Conservation (phyloP, 352 stramenopile genomes). For the Lagenidium giganteum region DNA sequence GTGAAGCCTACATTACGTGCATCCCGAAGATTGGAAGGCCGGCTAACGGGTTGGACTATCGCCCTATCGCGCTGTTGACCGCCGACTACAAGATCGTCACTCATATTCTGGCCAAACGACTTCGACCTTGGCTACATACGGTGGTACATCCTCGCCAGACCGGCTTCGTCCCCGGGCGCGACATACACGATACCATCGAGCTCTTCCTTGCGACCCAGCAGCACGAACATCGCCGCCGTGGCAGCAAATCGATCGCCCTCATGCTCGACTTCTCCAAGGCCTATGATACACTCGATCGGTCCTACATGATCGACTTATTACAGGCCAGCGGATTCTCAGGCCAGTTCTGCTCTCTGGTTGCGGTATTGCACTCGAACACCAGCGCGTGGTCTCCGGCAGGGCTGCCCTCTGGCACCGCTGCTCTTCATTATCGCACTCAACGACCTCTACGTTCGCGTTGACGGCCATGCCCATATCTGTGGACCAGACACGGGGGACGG, state of each 20-base stretch:
- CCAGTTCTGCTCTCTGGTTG: background rate
- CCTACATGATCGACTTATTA: background rate
- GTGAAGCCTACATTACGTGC: background rate
- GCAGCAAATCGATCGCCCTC: background rate
- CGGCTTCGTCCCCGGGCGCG: slow-evolving; percentile 2
- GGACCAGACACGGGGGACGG: no score
- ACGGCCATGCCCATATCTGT: no score
- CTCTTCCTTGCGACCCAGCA: background rate
- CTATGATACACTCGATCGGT: slow-evolving; percentile 2
- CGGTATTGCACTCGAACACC: background rate
- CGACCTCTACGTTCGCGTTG: no score
- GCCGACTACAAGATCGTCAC: slow-evolving; percentile 16
- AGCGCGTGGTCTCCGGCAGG: slow-evolving; percentile 2
- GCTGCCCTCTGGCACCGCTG: slow-evolving; percentile 4
- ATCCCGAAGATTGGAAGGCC: no score
- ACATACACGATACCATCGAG: slow-evolving; percentile 6
- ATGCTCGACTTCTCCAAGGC: slow-evolving; percentile 7
- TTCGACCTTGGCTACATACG: no score
- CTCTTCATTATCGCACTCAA: slow-evolving; percentile 6
- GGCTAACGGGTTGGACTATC: slow-evolving; percentile 5
- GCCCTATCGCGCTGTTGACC: no score
- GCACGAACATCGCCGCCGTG: no score
- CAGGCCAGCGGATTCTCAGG: background rate
- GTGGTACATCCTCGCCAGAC: no score
- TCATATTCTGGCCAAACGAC: no score